A percentile compares a stretch with the other conserved stretches of the same genome.
These are phyloP conservation scores for Aspergillus ruber DNA, from an alignment of 2,329 filamentous ascomycete species.

Conservation along the genomic window DNA sequence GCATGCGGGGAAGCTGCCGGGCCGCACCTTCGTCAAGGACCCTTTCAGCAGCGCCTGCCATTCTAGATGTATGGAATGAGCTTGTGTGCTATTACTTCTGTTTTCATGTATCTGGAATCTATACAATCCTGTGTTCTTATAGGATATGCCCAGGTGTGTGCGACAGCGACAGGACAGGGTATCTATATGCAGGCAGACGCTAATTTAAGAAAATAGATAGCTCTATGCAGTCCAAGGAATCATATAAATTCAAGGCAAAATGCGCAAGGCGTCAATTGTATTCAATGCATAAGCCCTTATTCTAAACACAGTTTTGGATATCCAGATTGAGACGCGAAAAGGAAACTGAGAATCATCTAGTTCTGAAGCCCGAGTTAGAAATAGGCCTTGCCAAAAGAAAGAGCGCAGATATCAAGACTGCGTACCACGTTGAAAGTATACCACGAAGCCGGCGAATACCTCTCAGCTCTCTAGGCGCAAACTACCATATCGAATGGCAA, in stretches of 20 bases:
- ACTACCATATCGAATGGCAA: background rate
- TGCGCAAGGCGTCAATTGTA: too few relatives aligned
- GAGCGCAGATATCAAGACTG: background rate
- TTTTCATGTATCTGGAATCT: too few relatives aligned
- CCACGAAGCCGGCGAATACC: slow-evolving; percentile 22
- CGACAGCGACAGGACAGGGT: too few relatives aligned
- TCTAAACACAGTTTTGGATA: slow-evolving; percentile 2
- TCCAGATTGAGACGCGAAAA: background rate
- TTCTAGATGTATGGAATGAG: too few relatives aligned
- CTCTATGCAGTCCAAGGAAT: too few relatives aligned
- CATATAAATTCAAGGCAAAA: too few relatives aligned
- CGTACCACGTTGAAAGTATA: slow-evolving; percentile 22
- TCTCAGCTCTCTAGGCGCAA: background rate
- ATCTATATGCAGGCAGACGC: too few relatives aligned
- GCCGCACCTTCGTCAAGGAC: background rate
- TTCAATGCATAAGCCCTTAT: background rate
- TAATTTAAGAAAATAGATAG: too few relatives aligned
- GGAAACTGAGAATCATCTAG: background rate
- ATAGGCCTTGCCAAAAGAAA: background rate
- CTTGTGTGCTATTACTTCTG: too few relatives aligned
- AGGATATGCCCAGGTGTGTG: too few relatives aligned
- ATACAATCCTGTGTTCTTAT: too few relatives aligned
- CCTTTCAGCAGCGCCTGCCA: too few relatives aligned
- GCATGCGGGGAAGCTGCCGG: background rate
- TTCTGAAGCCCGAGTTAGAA: background rate